Conservation (phyloP, 2,329 filamentous ascomycete species). For the Graphilbum ipis-grandicollis region DNA sequence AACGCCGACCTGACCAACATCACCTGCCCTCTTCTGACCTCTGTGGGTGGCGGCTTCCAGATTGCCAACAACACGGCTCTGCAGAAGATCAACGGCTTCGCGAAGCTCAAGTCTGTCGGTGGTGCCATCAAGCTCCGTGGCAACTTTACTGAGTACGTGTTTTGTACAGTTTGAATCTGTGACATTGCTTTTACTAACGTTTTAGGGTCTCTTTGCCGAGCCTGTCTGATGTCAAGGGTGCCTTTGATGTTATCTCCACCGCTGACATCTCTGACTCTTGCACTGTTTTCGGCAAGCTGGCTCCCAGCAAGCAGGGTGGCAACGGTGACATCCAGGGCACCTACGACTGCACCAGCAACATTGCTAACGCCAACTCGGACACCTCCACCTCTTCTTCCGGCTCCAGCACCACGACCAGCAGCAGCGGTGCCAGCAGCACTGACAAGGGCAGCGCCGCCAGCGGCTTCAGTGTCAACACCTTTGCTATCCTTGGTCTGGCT, state of each 20-base stretch:
- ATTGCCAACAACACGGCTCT: conserved; percentile 83
- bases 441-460: conserved; percentile 23
- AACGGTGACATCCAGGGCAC: conserved; percentile 28
- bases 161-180: neutral
- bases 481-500: conserved; percentile 27
- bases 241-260: conserved; percentile 52
- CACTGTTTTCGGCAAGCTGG: conserved; percentile 30
- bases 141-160: conserved; percentile 62
- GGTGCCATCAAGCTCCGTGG: conserved; percentile 78
- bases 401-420: conserved; percentile 13
- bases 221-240: conserved; percentile 51
- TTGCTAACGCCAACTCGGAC: conserved; percentile 33
- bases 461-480: conserved; percentile 27
- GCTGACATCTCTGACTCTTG: conserved; percentile 40
- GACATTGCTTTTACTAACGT: too few species aligned
- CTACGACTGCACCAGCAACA: conserved; percentile 32
- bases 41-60: conserved; percentile 61
- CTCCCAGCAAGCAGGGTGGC: conserved; percentile 18
- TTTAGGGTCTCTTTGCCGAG: conserved; percentile 57
- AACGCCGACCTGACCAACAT: conserved; percentile 54
- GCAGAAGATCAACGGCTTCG: conserved; percentile 46
- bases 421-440: conserved; percentile 10
- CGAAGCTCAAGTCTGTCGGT: conserved; percentile 46
- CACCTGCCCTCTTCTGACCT: conserved; percentile 50
- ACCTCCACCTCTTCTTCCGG: conserved; percentile 17